Evolutionary conservation across 2,329 filamentous ascomycete species (phyloP), one percentile per base, ranked within the genome.

Genomic region (Bimuria novae-zelandiae): DNA sequence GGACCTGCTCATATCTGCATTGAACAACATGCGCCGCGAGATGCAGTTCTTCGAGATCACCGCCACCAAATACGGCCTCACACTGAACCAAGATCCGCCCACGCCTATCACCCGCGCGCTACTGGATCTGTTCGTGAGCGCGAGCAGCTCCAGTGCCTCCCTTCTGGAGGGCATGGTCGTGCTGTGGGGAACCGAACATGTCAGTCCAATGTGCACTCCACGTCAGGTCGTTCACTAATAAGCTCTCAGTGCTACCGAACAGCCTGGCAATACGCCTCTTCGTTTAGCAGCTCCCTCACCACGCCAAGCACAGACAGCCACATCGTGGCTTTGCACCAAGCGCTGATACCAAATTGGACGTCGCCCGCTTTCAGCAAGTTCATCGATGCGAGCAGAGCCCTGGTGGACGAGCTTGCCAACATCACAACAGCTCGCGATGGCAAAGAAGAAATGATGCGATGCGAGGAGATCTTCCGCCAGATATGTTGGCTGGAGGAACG

Each of bases 181-280:
- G n/a, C 81, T 92, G 21, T 92, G 88, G 85, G 85, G 84, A n/a
- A 90, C 87, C 1, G 89, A 93, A 73, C 84, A 80, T 58, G 77
- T 79, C 72, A n/a, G n/a, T n/a, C n/a, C n/a, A n/a, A n/a, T n/a
- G n/a, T n/a, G n/a, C n/a, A n/a, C n/a, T n/a, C n/a, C n/a, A n/a
- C n/a, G n/a, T n/a, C n/a, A n/a, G n/a, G n/a, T n/a, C n/a, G n/a
- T n/a, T n/a, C n/a, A n/a, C 56, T 62, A 43, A 70, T 43, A 32
- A 29, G 19, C 16, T 17, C 33, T 4, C 49, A 79, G 75, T 76
- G 73, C 64, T 80, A 79, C 55, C 76, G 76, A 47, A 70, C 69
- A 35, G 78, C 78, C 25, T 80, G 78, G 77, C 72, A 76, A 51
- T 79, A 80, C 50, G 77, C 78, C 39, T 70, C 74, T 17, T 76